phyloP scores from a whole-genome alignment of 2,329 filamentous ascomycete genomes.

The Fusarium sp. region DNA sequence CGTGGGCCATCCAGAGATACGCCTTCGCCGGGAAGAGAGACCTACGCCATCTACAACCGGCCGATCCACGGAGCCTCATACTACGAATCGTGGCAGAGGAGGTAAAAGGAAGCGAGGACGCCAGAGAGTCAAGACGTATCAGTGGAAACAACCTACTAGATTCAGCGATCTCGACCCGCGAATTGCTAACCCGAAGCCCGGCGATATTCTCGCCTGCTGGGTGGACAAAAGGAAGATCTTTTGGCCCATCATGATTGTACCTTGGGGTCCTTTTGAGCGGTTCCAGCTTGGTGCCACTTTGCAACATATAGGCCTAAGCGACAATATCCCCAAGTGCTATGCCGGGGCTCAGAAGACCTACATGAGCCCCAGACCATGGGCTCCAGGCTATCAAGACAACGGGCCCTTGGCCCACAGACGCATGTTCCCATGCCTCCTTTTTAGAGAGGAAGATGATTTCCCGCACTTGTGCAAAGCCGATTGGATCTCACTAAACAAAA shows the following conservation, averaged over 20 bases:
- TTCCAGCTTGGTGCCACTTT: not conserved
- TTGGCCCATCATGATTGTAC: slow-evolving; percentile 1
- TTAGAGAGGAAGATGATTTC: not conserved
- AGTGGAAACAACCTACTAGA: not conserved
- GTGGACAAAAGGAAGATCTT: not conserved
- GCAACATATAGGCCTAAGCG: not conserved
- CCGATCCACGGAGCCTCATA: no score
- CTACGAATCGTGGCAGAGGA: no score
- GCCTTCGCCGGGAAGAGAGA: no score
- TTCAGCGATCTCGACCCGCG: not conserved
- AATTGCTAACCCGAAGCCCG: not conserved
- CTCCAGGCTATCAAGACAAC: not conserved
- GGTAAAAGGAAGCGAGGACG: not conserved
- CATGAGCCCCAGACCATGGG: not conserved
- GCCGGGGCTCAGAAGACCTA: not conserved
- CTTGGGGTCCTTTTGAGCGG: not conserved
- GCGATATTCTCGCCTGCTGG: not conserved
- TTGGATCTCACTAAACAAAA: not conserved
- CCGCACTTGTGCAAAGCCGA: not conserved
- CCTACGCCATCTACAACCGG: no score
- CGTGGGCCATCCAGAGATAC: no score
- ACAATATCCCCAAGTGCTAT: not conserved
- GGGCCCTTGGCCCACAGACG: slow-evolving; percentile 1
- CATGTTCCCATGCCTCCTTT: not conserved
- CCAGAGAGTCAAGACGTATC: not conserved